phyloP scores from a whole-genome alignment of 148 eudicot species.

The Mesembryanthemum crystallinum region DNA sequence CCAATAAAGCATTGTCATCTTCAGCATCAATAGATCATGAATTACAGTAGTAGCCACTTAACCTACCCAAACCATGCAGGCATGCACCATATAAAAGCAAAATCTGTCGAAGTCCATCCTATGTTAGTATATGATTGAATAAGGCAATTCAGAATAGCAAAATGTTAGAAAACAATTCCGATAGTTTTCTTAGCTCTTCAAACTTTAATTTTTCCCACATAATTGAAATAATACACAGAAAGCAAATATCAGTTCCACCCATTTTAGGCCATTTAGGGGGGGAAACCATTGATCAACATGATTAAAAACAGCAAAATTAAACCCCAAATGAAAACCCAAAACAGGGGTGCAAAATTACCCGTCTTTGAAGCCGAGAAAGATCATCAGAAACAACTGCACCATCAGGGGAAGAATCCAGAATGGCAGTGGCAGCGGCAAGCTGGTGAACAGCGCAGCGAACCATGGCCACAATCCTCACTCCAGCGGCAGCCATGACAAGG shows the following conservation, averaged over 20 bases:
- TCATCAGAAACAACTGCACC: constrained; percentile 21
- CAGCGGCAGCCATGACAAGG: constrained; percentile 27
- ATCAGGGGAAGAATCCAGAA: constrained; percentile 35
- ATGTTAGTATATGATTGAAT: neutral
- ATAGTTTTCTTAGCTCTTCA: neutral
- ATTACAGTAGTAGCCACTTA: neutral
- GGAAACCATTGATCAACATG: neutral
- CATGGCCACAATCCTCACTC: constrained; percentile 41
- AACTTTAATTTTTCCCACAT: no score
- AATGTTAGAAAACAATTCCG: no score
- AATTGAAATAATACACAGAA: no score
- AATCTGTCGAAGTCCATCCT: neutral
- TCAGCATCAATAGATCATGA: neutral
- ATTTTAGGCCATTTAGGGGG: neutral
- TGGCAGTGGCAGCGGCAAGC: constrained; percentile 48
- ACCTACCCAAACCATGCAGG: neutral
- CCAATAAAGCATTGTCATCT: neutral
- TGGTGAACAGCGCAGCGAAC: constrained; percentile 49
- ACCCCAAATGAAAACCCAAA: neutral
- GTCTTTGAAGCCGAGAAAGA: constrained; percentile 36
- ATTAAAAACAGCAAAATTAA: neutral
- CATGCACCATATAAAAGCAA: neutral
- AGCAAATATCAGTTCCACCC: neutral
- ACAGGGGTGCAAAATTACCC: constrained; percentile 13
- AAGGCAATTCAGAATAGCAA: neutral